Base-by-base conservation (phyloP, 2,329 filamentous ascomycete genomes). In the Cercospora sesami region DNA sequence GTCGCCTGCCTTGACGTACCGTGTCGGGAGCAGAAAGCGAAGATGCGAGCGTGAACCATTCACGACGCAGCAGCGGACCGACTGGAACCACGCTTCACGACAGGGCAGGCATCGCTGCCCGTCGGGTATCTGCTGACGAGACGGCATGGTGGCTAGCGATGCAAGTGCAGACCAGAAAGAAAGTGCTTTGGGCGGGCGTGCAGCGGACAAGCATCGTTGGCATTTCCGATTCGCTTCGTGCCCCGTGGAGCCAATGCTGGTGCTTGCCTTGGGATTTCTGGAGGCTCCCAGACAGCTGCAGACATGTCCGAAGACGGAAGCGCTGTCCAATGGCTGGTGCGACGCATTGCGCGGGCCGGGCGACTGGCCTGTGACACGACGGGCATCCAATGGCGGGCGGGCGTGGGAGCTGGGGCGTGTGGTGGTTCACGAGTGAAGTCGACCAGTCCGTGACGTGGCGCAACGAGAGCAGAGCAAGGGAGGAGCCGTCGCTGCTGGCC, bases 21-120 rank as follows among this genome's bases (percentile, higher is more conserved):
- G 18, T 36, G 61, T 55, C 31, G 62, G 39, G 42, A 21, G 42
- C 42, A n/a, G 31, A 51, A 58, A 45, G 59, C 33, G 64, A 23
- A 42, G 48, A 42, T 64, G 28, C 39, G 26, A 33, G 60, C 31
- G 28, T 36, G 64, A 64, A 69, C 62, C 61, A 68, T 30, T 66
- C 60, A 62, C 39, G 7, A 21, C 26, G 67, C 63, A 57, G 63
- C 58, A 51, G 62, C 63, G 66, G 64, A 58, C 28, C 64, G 66
- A 70, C 55, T 72, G 68, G 70, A 69, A 70, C 70, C 70, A 72
- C 70, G 68, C 68, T 57, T 64, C 64, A 69, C 69, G 58, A 67
- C 60, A 60, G 60, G 31, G 26, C 48, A 42, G 59, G 28, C 26
- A 66, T 63, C 45, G 66, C 66, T 65, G 66, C 59, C 61, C 57